phyloP scores from a whole-genome alignment of 1,284 basidiomycete species.

The Sporisorium scitamineum region DNA sequence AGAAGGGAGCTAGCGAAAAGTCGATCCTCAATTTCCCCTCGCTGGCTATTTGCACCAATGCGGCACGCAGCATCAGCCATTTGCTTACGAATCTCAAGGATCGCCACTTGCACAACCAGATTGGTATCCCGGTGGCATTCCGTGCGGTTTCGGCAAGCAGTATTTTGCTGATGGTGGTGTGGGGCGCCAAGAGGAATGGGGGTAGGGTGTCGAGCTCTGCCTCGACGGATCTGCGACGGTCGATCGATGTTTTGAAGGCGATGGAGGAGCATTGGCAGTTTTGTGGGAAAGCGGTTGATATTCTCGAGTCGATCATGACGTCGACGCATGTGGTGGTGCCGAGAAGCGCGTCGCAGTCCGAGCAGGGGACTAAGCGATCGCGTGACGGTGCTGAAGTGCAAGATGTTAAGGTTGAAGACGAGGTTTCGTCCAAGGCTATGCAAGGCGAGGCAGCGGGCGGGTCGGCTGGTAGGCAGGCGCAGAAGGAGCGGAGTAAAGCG shows the following conservation, averaged over 20 bases:
- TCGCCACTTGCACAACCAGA: conserved; percentile 31
- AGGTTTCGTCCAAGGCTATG: neutral
- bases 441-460: neutral
- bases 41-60: conserved; percentile 64
- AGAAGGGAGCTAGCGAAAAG: conserved; percentile 34
- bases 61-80: conserved; percentile 59
- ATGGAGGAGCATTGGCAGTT: conserved; percentile 56
- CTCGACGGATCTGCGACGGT: conserved; percentile 53
- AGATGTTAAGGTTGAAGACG: conserved; percentile 11
- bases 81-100: conserved; percentile 47
- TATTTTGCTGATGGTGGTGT: conserved; percentile 57
- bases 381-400: conserved; percentile 26
- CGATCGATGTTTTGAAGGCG: conserved; percentile 47
- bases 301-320: conserved; percentile 50
- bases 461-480: neutral
- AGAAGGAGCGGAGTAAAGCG: conserved; percentile 7
- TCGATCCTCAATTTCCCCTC: conserved; percentile 63
- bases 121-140: conserved; percentile 28
- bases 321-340: conserved; percentile 43
- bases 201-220: conserved; percentile 51
- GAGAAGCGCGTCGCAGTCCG: neutral
- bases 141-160: conserved; percentile 42
- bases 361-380: conserved; percentile 46
- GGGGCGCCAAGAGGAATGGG: conserved; percentile 55
- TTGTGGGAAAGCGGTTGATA: conserved; percentile 47